A percentile compares a stretch with the other conserved stretches of the same genome.
Conservation (phyloP, 441 rosid genomes). For the Croton laevigatus region DNA sequence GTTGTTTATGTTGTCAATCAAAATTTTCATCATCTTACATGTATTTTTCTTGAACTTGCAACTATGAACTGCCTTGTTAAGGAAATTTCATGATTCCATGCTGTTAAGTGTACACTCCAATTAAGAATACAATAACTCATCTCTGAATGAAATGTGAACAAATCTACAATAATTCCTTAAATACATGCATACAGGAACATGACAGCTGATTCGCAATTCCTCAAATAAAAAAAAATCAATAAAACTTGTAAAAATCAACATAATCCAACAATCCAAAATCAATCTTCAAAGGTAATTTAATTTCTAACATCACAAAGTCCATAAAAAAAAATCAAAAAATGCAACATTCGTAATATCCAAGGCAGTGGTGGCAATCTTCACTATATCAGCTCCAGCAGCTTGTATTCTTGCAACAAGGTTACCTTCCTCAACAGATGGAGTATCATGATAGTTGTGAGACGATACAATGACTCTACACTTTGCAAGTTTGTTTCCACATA, state of each 20-base stretch:
- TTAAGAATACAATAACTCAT: neutral
- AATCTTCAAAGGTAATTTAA: no score
- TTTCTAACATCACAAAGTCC: no score
- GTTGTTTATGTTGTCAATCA: conserved; percentile 18
- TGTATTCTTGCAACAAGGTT: conserved; percentile 73
- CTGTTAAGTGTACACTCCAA: no score
- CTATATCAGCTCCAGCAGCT: conserved; percentile 85
- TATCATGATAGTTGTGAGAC: conserved; percentile 73
- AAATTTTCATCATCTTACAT: conserved; percentile 55
- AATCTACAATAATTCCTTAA: neutral
- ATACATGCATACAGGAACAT: neutral
- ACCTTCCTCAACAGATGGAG: conserved; percentile 77
- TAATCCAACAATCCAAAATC: no score
- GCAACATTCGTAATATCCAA: conserved; percentile 81
- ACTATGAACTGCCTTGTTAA: conserved; percentile 50
- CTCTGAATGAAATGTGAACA: neutral
- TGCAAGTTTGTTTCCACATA: conserved; percentile 58
- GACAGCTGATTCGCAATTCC: neutral
- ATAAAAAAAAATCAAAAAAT: no score
- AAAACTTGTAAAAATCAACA: no score
- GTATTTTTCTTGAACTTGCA: conserved; percentile 89
- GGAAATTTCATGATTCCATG: conserved; percentile 31
- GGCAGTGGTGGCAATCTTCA: conserved; percentile 90
- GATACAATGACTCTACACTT: conserved; percentile 76
- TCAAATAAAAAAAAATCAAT: no score